Evolutionary conservation across 768 basidiomycete species (phyloP), one percentile per base, ranked within the genome.

Genomic region (Crassisporium funariophilum): DNA sequence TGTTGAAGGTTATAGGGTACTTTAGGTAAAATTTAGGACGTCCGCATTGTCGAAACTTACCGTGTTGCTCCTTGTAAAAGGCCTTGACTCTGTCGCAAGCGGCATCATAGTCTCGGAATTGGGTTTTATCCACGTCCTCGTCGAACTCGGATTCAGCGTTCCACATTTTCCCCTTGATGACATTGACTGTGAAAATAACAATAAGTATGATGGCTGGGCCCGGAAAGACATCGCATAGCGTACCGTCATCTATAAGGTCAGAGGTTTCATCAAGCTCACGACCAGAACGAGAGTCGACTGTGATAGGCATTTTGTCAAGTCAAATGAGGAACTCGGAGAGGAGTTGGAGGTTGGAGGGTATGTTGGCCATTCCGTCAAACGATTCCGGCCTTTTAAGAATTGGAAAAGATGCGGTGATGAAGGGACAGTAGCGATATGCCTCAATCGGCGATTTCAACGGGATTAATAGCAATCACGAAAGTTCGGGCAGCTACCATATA

Each of bases 11-110:
- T 20, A 34, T 5, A 40, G 16, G 35, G 16, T 34, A 23, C 17
- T 35, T 35, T 27, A 9, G 15, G 12, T 21, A 34, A 21, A 17
- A 21, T 0, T 19, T 37, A 34, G 20, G 6, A 17, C 22, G 21
- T 31, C 13, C 29, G 10, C 7, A 9, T 5, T n/a, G 23, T 16
- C 4, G 4, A 19, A 37, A 53, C 65, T 2, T 19, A 87, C 87
- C 84, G 48, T 90, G 87, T 56, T 90, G 87, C 58, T 88, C 86
- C 54, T 79, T 81, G 66, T 90, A 90, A 58, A 89, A 88, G 3
- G 70, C 67, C 67, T 84, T 88, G 64, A 90, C 88, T 43, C 86
- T 83, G 44, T 88, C 84, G 57, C 87, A 88, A 6, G 88, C 88
- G 16, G 67, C 73, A 34, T 88, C 83, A 57, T 89, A 91, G 64